A percentile compares a stretch with the other conserved stretches of the same genome.
These are phyloP conservation scores for Dioszegia crocea DNA, from an alignment of 768 basidiomycete species.

Conservation along the genomic window DNA sequence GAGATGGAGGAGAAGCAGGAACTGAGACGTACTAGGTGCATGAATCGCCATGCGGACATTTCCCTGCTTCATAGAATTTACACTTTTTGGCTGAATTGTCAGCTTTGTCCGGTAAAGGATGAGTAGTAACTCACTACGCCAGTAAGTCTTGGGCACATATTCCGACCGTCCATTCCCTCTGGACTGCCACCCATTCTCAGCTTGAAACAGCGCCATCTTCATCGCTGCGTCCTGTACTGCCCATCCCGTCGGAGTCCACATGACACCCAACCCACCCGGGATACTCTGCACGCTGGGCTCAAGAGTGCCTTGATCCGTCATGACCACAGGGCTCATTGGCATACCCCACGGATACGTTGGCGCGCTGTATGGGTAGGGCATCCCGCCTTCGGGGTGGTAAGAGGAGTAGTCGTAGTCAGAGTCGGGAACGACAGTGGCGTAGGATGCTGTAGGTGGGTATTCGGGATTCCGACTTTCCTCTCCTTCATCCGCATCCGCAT, in stretches of 20 bases:
- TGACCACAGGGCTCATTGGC: constrained; percentile 32
- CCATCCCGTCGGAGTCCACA: constrained; percentile 46
- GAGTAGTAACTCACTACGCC: constrained; percentile 38
- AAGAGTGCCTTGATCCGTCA: background rate
- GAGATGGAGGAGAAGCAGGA: background rate
- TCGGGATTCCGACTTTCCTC: background rate
- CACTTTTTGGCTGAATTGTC: constrained; percentile 32
- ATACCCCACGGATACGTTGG: constrained; percentile 43
- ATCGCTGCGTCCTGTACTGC: constrained; percentile 44
- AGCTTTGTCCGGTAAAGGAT: background rate
- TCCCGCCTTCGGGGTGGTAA: background rate
- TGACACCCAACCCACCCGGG: constrained; percentile 30
- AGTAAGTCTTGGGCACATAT: constrained; percentile 31
- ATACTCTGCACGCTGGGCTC: constrained; percentile 3
- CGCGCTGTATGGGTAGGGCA: constrained; percentile 3
- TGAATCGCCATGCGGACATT: constrained; percentile 43
- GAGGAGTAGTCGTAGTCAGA: background rate
- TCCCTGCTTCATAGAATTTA: constrained; percentile 41
- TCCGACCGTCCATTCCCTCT: constrained; percentile 5
- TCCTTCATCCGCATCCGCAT: background rate
- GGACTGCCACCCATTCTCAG: constrained; percentile 19
- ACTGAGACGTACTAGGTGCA: constrained; percentile 43
- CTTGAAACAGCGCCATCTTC: constrained; percentile 25
- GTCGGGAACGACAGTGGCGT: constrained; percentile 1
- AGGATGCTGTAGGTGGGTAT: constrained; percentile 2